Evolutionary conservation across 2,329 filamentous ascomycete species (phyloP).

Genomic region (Beauveria asiatica): DNA sequence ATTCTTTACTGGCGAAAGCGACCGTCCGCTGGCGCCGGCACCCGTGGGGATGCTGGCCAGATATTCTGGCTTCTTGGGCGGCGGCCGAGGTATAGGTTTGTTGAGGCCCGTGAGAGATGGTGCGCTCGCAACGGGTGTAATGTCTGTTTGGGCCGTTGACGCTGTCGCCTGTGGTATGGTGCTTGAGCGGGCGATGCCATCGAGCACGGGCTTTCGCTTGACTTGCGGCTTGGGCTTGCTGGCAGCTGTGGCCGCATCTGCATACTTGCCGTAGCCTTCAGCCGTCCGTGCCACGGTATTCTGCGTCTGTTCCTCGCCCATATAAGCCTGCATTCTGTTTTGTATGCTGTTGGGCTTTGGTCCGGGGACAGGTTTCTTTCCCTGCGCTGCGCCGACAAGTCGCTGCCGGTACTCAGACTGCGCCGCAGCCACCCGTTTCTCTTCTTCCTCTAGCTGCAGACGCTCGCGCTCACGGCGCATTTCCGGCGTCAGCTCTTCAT

Average conservation of each 20-base stretch:
- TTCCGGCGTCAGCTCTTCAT: conserved; percentile 71
- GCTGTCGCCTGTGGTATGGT: conserved; percentile 18
- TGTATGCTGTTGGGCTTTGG: conserved; percentile 77
- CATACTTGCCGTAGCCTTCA: conserved; percentile 83
- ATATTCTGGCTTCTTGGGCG: conserved; percentile 54
- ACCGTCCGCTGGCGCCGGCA: conserved; percentile 17
- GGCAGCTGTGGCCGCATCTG: conserved; percentile 42
- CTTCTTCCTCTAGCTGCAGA: conserved; percentile 72
- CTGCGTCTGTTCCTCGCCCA: conserved; percentile 65
- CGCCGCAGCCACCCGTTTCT: conserved; percentile 79
- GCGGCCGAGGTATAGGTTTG: conserved; percentile 34
- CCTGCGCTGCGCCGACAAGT: conserved; percentile 43
- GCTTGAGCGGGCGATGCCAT: conserved; percentile 22
- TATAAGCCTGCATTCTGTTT: conserved; percentile 75
- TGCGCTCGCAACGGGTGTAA: conserved; percentile 16
- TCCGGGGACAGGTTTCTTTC: conserved; percentile 30
- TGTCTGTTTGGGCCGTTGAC: not conserved
- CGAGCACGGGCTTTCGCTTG: conserved; percentile 43
- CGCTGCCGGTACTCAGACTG: conserved; percentile 80
- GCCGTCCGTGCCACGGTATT: conserved; percentile 59
- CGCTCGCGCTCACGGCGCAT: conserved; percentile 86
- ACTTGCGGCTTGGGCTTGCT: conserved; percentile 34
- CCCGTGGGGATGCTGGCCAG: conserved; percentile 47
- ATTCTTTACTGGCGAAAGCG: conserved; percentile 38
- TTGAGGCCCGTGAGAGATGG: conserved; percentile 17